These are phyloP conservation scores for Elsinoe fawcettii DNA, from an alignment of 2,329 filamentous ascomycete species.

Conservation along the genomic window DNA sequence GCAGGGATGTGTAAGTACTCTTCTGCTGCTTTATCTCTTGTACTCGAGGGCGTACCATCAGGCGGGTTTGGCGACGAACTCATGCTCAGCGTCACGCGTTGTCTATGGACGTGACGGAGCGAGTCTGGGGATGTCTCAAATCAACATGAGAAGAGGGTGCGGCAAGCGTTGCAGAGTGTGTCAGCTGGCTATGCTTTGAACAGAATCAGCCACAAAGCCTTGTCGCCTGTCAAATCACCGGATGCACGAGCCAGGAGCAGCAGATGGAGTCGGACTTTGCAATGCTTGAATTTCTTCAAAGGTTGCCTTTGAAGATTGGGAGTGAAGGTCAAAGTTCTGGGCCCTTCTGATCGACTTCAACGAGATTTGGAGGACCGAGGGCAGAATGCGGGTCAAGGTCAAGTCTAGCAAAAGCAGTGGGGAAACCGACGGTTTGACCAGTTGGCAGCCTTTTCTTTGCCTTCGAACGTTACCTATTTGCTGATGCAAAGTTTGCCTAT, in stretches of 20 bases:
- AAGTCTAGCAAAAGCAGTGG: neutral
- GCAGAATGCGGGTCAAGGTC: neutral
- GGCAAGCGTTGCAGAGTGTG: slow-evolving; percentile 4
- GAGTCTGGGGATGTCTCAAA: slow-evolving; percentile 12
- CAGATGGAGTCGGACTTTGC: neutral
- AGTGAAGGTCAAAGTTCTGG: slow-evolving; percentile 13
- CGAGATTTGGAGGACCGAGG: slow-evolving; percentile 14
- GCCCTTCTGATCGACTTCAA: slow-evolving; percentile 11
- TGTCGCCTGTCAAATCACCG: neutral
- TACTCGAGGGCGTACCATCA: slow-evolving; percentile 6
- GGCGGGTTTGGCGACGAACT: slow-evolving; percentile 12
- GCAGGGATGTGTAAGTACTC: slow-evolving; percentile 7
- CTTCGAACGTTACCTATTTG: neutral
- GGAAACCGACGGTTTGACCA: neutral
- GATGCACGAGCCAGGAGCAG: neutral
- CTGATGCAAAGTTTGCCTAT: neutral
- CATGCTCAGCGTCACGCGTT: slow-evolving; percentile 14
- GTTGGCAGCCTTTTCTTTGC: neutral
- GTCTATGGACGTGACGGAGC: slow-evolving; percentile 7
- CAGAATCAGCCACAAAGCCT: slow-evolving; percentile 2
- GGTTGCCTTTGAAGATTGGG: neutral
- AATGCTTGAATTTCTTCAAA: neutral
- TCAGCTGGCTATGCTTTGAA: slow-evolving; percentile 13
- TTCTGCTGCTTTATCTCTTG: neutral
- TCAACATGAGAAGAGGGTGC: slow-evolving; percentile 8